Evolutionary conservation across 345 rosid genomes (phyloP), one percentile per base, ranked within the genome.

Genomic region (Eucalyptus decipiens): DNA sequence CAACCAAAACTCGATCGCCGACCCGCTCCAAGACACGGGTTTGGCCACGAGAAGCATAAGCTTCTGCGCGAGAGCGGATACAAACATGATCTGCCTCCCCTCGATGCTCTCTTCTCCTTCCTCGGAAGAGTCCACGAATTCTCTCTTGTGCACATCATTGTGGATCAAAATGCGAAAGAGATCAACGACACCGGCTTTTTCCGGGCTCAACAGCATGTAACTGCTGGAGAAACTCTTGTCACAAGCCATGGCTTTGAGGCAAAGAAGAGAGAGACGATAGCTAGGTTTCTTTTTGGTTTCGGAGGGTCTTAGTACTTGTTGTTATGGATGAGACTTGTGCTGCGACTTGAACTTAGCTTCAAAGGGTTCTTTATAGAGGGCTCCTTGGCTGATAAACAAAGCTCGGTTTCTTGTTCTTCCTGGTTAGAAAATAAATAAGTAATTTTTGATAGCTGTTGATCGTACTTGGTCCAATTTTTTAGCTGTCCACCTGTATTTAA

Each of bases 131-230:
- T 95, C 94, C 23, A 95, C 91, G 60, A 91, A 94, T 52, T 91
- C 94, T 15, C 93, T 94, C 11, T 91, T 91, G 51, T 88, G 86
- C 11, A 94, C 69, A 88, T 94, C 90, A 6, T 90, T 47, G 21
- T 92, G 92, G 76, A 94, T 91, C 40, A 97, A 88, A 12, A 96
- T 18, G 58, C 89, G 87, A 58, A 95, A 58, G 47, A 95, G 93
- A 89, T 96, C 96, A 2, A 89, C 16, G 9, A 94, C 88, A 12
- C 85, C 87, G 37, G 94, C 91, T 42, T 96, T 89, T 69, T 95
- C 94, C 3, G 96, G 96, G 86, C 93, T 93, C 87, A 97, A 76
- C 19, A 94, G 91, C 92, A 95, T 89, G 80, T 93, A 91, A 69
- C 91, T 91, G 91, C 89, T 89, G 21, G 92, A 86, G 86, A 93